Evolutionary conservation across 306 rosid species (phyloP).

Genomic region (Sesbania bispinosa): DNA sequence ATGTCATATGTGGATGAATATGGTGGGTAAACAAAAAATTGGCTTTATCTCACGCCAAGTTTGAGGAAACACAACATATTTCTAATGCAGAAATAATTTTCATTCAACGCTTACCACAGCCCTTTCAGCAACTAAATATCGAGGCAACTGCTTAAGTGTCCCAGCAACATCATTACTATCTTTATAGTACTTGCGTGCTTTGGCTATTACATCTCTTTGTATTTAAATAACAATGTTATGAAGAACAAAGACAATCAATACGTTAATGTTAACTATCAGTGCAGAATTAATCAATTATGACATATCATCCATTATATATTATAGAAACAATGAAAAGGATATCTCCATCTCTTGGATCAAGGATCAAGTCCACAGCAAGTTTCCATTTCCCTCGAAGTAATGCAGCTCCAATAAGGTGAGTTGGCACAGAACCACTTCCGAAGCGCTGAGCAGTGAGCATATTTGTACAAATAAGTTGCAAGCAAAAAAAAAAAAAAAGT

Average conservation of each 20-base stretch:
- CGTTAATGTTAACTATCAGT: constrained; percentile 13
- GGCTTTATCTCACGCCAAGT: neutral
- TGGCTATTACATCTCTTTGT: constrained; percentile 59
- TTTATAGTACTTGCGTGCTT: constrained; percentile 84
- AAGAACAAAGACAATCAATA: constrained; percentile 33
- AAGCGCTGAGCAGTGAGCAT: constrained; percentile 65
- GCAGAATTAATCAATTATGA: constrained; percentile 21
- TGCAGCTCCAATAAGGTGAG: constrained; percentile 76
- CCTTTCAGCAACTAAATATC: constrained; percentile 81
- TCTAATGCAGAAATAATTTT: constrained; percentile 20
- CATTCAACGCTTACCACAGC: constrained; percentile 66
- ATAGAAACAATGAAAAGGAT: constrained; percentile 60
- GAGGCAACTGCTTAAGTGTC: constrained; percentile 87
- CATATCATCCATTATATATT: no score
- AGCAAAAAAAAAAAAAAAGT: constrained; percentile 8
- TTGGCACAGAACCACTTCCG: constrained; percentile 95
- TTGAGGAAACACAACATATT: constrained; percentile 26
- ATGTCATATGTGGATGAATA: neutral
- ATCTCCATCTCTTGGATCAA: constrained; percentile 98
- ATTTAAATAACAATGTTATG: constrained; percentile 43
- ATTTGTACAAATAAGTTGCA: constrained; percentile 29
- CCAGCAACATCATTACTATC: constrained; percentile 72
- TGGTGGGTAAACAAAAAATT: constrained; percentile 10
- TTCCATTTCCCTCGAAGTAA: constrained; percentile 91
- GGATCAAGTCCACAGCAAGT: constrained; percentile 71